These are phyloP conservation scores for Penicillium sp. DNA, from an alignment of 2,329 filamentous ascomycete genomes.

Conservation along the genomic window DNA sequence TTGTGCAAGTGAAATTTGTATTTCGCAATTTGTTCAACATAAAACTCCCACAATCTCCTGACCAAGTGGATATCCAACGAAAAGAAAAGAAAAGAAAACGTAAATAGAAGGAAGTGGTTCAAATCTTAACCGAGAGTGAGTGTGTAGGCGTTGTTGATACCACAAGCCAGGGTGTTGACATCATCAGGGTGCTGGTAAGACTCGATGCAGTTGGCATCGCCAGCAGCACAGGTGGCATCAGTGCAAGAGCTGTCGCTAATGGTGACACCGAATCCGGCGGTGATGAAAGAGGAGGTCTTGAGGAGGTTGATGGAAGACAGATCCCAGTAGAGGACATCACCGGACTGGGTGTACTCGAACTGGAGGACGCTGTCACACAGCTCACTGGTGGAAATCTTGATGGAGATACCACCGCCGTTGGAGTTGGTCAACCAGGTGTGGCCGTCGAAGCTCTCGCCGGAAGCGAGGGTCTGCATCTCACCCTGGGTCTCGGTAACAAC, in stretches of 20 bases:
- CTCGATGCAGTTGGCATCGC: slow-evolving; percentile 25
- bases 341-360: slow-evolving; percentile 34
- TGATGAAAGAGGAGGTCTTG: slow-evolving; percentile 21
- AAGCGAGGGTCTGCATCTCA: slow-evolving; percentile 23
- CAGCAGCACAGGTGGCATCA: slow-evolving; percentile 26
- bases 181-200: slow-evolving; percentile 34
- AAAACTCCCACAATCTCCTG: slow-evolving; percentile 4
- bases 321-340: slow-evolving; percentile 32
- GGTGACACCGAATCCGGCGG: slow-evolving; percentile 28
- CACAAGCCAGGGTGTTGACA: slow-evolving; percentile 28
- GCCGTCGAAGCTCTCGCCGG: slow-evolving; percentile 20
- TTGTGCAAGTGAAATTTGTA: slow-evolving; percentile 4
- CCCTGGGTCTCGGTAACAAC: slow-evolving; percentile 21
- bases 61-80: slow-evolving; percentile 7
- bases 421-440: slow-evolving; percentile 32
- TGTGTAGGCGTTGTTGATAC: slow-evolving; percentile 34
- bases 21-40: slow-evolving; percentile 5
- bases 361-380: slow-evolving; percentile 27
- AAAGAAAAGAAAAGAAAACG: slow-evolving; percentile 4
- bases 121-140: slow-evolving; percentile 33
- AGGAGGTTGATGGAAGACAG: slow-evolving; percentile 33
- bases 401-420: slow-evolving; percentile 34
- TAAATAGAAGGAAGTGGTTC: background rate
- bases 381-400: slow-evolving; percentile 30
- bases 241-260: slow-evolving; percentile 24